Percentiles rank a stretch among this genome's conserved stretches.
These are phyloP conservation scores for Linaria vulgaris DNA, from an alignment of 257 asterid genomes.

Conservation along the genomic window DNA sequence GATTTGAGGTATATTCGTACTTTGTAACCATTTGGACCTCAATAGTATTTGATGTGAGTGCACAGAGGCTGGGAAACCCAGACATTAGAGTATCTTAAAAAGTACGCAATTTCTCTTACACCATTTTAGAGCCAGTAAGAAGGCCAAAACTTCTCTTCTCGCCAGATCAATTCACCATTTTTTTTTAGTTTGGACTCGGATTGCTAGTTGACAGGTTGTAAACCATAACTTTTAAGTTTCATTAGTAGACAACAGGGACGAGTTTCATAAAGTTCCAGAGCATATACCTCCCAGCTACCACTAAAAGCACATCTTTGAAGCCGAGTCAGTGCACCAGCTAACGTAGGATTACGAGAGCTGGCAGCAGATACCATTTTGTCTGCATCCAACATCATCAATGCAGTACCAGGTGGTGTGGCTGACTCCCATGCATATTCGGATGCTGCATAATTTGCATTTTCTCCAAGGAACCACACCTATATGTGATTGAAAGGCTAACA, in stretches of 20 bases:
- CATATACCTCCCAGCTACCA: conserved; percentile 97
- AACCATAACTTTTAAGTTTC: too few relatives aligned
- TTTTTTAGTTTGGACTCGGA: too few relatives aligned
- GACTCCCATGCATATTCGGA: conserved; percentile 99
- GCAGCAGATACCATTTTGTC: conserved; percentile 99
- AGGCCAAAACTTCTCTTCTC: too few relatives aligned
- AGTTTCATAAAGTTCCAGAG: not conserved
- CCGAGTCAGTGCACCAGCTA: conserved; percentile 96
- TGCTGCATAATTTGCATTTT: conserved; percentile 99
- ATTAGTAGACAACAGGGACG: too few relatives aligned
- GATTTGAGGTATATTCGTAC: not conserved
- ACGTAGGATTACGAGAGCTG: conserved; percentile 98
- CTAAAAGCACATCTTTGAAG: conserved; percentile 98
- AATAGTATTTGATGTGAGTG: not conserved
- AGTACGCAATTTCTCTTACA: conserved; percentile 6
- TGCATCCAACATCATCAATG: conserved; percentile 98
- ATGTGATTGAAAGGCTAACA: conserved; percentile 21
- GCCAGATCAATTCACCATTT: too few relatives aligned
- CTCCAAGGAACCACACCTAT: conserved; percentile 99
- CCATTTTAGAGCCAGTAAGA: conserved; percentile 6
- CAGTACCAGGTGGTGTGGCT: conserved; percentile 99
- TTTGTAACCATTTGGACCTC: not conserved
- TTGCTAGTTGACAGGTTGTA: too few relatives aligned
- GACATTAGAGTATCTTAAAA: not conserved
- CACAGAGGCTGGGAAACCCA: conserved; percentile 13